Base-by-base conservation (phyloP, 2,329 filamentous ascomycete genomes). In the Colletotrichum agaves region DNA sequence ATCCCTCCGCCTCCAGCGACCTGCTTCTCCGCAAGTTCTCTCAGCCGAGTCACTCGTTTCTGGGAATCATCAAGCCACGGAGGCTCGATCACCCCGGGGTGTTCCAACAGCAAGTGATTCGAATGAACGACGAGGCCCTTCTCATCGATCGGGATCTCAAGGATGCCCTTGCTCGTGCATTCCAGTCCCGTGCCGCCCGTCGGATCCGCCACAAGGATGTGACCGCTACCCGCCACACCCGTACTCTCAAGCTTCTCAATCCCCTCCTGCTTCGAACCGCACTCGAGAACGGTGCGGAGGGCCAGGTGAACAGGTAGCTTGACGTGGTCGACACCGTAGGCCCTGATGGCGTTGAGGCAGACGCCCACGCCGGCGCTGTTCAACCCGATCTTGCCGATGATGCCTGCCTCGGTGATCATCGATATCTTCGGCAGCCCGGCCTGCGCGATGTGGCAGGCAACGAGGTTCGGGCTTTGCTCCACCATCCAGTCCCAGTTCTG, bases 301-400 rank as follows among this genome's bases (percentile, higher is more conserved):
- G 86, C 87, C 6, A 91, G 78, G 72, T 91, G 89, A n/a, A 88
- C 84, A 0, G 89, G 88, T 3, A 90, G 71, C 7, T 81, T 83
- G 1, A 76, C 75, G 2, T 76, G 71, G 71, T 88, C 81, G 53
- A 89, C 82, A 1, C 87, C 87, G 2, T 82, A 80, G 3, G 86
- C 86, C 43, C 83, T 81, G 67, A 91, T 88, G 0, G 88, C 89
- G 68, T 91, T 91, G 8, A 91, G 78, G 47, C 84, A 85, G 0
- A 85, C 84, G 0, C 87, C 88, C 0, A 91, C 86, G 0, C 88
- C 87, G 0, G 75, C 73, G 12, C 78, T 79, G 72, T 91, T 91
- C 70, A 91, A 79, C 0, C 89, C 89, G 19, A 91, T 90, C 75
- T 91, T 91, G 13, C 88, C 88, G 37, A 91, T 83, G 19, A 90